phyloP scores from a whole-genome alignment of 164 flowering plant species.

The Aristolochia fimbriata region DNA sequence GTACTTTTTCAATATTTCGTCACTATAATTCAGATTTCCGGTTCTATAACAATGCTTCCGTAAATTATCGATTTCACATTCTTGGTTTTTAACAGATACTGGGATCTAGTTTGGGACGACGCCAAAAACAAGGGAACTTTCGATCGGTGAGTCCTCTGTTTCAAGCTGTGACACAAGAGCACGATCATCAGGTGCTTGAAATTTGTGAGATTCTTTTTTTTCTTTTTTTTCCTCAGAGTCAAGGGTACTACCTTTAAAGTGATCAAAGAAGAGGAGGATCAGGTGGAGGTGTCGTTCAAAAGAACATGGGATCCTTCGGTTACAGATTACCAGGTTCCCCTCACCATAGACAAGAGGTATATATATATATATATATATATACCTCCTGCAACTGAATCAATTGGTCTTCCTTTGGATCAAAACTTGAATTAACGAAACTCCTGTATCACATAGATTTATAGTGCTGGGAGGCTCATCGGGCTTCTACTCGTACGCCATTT shows the following conservation, averaged over 20 bases:
- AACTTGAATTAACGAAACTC: too few species aligned
- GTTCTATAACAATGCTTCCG: too few species aligned
- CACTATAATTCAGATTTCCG: too few species aligned
- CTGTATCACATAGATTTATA: constrained; percentile 71
- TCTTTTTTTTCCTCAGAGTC: too few species aligned
- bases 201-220: too few species aligned
- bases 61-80: too few species aligned
- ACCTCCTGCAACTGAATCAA: too few species aligned
- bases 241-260: constrained; percentile 51
- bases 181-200: neutral
- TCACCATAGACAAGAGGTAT: constrained; percentile 89
- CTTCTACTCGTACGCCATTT: constrained; percentile 82
- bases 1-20: constrained; percentile 5
- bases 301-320: constrained; percentile 75
- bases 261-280: constrained; percentile 52
- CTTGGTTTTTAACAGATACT: constrained; percentile 19
- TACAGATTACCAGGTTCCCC: constrained; percentile 45
- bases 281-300: constrained; percentile 75
- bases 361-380: too few species aligned
- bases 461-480: constrained; percentile 77
- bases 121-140: constrained; percentile 13
- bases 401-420: too few species aligned
- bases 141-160: constrained; percentile 16
- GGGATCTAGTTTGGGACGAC: constrained; percentile 37
- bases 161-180: too few species aligned